phyloP scores from a whole-genome alignment of 1,284 basidiomycete genomes.

The Puccinia horiana region DNA sequence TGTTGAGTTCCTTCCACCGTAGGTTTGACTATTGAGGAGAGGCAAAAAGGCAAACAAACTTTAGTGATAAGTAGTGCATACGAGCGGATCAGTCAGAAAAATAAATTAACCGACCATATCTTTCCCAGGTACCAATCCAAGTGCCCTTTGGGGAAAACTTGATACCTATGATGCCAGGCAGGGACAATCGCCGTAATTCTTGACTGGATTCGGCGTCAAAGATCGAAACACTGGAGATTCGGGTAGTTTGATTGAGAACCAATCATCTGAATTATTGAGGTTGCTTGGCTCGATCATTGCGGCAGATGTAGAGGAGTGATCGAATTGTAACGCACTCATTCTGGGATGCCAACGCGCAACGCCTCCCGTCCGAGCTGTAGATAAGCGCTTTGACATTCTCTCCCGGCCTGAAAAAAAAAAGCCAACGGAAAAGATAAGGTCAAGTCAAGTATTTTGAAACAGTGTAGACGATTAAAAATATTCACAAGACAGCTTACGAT shows the following conservation, averaged over 20 bases:
- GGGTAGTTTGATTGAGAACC: constrained; percentile 24
- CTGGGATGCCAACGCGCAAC: constrained; percentile 80
- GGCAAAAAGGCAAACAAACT: neutral
- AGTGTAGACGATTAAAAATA: neutral
- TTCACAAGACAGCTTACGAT: neutral
- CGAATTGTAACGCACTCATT: constrained; percentile 65
- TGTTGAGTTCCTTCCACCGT: constrained; percentile 75
- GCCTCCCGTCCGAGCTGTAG: constrained; percentile 84
- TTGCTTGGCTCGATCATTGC: neutral
- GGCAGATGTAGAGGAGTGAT: neutral
- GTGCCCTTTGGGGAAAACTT: constrained; percentile 89
- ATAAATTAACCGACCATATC: constrained; percentile 66
- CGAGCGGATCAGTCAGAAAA: constrained; percentile 21
- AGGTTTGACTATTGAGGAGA: constrained; percentile 57
- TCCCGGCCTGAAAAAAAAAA: constrained; percentile 62
- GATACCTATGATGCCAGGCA: constrained; percentile 77
- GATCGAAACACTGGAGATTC: constrained; percentile 10
- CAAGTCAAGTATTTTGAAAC: neutral
- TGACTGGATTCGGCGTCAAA: constrained; percentile 48
- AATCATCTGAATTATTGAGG: neutral
- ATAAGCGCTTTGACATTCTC: constrained; percentile 72
- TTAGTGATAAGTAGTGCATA: neutral
- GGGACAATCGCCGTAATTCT: constrained; percentile 52
- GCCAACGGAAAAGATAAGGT: neutral
- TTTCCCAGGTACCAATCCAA: constrained; percentile 91